Evolutionary conservation across 192 early-diverging fungal genomes (phyloP).

Genomic region (Backusella tuberculispora): DNA sequence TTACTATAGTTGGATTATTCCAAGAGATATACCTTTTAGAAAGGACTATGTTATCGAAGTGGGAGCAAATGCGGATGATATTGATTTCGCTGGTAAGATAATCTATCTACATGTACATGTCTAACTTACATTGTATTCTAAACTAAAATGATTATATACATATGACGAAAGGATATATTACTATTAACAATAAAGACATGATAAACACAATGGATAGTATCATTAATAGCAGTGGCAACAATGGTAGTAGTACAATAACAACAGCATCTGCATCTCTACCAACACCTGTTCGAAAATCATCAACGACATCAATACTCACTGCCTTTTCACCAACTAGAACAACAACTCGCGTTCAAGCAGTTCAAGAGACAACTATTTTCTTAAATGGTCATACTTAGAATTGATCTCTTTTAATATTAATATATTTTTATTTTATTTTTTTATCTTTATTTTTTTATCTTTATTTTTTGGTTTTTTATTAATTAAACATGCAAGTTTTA

Average conservation of each 20-base stretch:
- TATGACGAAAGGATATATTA: not conserved
- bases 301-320: not conserved
- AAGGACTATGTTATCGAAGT: slow-evolving; percentile 7
- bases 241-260: no score
- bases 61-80: not conserved
- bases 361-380: not conserved
- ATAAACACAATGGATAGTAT: no score
- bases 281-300: not conserved
- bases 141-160: no score
- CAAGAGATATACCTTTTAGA: not conserved
- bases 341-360: not conserved
- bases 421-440: not conserved
- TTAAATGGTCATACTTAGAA: not conserved
- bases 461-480: not conserved
- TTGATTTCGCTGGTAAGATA: not conserved
- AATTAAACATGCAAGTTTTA: not conserved
- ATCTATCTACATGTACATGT: not conserved
- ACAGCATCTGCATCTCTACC: not conserved
- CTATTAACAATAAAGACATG: not conserved
- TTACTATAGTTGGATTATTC: not conserved
- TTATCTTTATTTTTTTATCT: not conserved
- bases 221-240: not conserved
- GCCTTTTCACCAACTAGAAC: not conserved
- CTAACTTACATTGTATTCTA: no score
- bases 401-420: not conserved